Conservation (phyloP, 139 green algal genomes). For the Tetraselmis striata region DNA sequence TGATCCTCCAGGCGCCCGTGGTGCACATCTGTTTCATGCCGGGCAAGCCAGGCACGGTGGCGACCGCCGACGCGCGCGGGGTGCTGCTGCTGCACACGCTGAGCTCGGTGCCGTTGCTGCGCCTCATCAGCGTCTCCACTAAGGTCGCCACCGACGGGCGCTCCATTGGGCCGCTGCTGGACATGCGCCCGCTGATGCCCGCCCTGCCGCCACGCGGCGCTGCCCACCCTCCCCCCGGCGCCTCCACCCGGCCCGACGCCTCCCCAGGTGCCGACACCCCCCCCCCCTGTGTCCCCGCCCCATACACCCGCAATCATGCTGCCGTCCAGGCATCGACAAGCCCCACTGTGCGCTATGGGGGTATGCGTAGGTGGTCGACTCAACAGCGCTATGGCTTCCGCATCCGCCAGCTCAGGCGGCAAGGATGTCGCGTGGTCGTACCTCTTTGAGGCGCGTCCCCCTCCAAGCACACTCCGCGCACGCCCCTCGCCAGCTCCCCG, state of each 20-base stretch:
- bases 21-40: neutral
- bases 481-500: too few species aligned
- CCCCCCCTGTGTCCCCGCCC: neutral
- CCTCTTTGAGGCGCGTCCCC: neutral
- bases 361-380: too few species aligned
- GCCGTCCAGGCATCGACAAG: too few species aligned
- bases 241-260: neutral
- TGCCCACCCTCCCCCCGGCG: too few species aligned
- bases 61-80: neutral
- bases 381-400: too few species aligned
- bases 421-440: neutral
- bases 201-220: neutral
- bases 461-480: neutral
- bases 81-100: neutral
- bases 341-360: too few species aligned
- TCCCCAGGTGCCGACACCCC: neutral
- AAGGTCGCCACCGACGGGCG: neutral
- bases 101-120: neutral
- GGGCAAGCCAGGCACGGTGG: neutral
- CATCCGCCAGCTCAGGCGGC: neutral
- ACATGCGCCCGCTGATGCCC: neutral
- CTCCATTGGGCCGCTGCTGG: neutral
- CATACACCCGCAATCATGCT: too few species aligned
- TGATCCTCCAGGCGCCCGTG: neutral
- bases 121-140: neutral